Evolutionary conservation across 495 filamentous ascomycete species (phyloP).

Genomic region (Podospora anserina): DNA sequence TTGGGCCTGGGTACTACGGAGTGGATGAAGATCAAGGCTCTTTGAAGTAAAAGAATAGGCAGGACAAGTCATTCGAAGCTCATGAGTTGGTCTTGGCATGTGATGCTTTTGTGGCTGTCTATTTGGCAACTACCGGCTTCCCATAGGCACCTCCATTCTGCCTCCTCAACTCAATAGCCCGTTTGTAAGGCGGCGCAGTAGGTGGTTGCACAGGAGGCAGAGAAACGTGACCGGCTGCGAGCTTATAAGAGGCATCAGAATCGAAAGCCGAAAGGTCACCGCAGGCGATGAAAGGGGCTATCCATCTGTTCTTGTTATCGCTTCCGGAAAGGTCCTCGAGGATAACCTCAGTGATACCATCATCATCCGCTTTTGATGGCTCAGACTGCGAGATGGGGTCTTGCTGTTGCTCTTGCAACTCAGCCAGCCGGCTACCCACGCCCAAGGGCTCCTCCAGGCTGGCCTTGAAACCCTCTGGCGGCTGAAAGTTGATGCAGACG

Average conservation of each 20-base stretch:
- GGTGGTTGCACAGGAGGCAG: slow-evolving; percentile 95
- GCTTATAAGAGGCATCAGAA: slow-evolving; percentile 85
- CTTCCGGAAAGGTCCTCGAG: slow-evolving; percentile 44
- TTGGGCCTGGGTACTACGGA: slow-evolving; percentile 81
- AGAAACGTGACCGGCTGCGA: slow-evolving; percentile 70
- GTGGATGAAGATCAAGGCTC: slow-evolving; percentile 71
- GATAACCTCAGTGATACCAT: slow-evolving; percentile 64
- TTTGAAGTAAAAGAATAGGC: slow-evolving; percentile 31
- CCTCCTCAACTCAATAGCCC: slow-evolving; percentile 80
- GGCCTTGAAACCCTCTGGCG: slow-evolving; percentile 59
- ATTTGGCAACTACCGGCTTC: slow-evolving; percentile 31
- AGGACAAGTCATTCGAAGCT: neutral
- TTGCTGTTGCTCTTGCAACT: slow-evolving; percentile 38
- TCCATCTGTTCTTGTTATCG: slow-evolving; percentile 62
- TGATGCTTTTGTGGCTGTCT: neutral
- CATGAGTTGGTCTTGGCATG: neutral
- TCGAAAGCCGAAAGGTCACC: slow-evolving; percentile 94
- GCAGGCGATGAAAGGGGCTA: slow-evolving; percentile 91
- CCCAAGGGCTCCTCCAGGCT: slow-evolving; percentile 66
- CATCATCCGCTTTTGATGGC: slow-evolving; percentile 36
- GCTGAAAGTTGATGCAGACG: slow-evolving; percentile 83
- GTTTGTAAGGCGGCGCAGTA: slow-evolving; percentile 91
- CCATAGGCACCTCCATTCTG: slow-evolving; percentile 76
- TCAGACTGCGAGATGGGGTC: slow-evolving; percentile 31
- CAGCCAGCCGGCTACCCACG: slow-evolving; percentile 50